These are phyloP conservation scores for Saccharomycopsis malanga DNA, from an alignment of 805 yeast species.

Conservation along the genomic window DNA sequence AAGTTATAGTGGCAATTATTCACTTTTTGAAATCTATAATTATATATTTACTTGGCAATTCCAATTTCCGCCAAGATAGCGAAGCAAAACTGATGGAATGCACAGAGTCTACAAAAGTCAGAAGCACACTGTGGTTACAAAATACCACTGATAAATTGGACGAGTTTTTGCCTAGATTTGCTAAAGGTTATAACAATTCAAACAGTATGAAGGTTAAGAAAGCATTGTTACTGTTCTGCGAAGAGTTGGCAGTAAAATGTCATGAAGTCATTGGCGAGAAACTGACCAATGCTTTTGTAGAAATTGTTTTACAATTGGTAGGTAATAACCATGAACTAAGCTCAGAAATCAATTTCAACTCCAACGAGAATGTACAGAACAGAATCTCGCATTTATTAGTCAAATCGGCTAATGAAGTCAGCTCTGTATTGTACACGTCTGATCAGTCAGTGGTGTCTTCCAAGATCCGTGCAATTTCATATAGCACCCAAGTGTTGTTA, in stretches of 20 bases:
- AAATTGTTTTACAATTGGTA: neutral
- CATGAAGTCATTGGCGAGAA: neutral
- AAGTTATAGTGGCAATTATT: constrained; percentile 1
- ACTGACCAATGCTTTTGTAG: neutral
- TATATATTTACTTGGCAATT: constrained; percentile 1
- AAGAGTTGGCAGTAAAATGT: constrained; percentile 1
- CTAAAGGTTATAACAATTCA: neutral
- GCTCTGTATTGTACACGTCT: constrained; percentile 7
- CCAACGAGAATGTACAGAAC: neutral
- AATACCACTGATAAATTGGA: constrained; percentile 4
- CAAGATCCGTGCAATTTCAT: constrained; percentile 5
- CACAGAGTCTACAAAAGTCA: neutral
- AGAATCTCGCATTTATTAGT: neutral
- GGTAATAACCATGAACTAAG: neutral
- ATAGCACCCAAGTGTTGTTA: neutral
- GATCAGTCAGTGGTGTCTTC: constrained; percentile 5
- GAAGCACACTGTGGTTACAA: constrained; percentile 1
- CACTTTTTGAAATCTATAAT: neutral
- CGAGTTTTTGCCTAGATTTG: neutral
- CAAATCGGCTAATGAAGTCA: neutral
- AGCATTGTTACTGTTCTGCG: constrained; percentile 3
- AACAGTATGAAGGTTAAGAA: neutral
- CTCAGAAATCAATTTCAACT: neutral
- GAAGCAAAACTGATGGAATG: neutral
- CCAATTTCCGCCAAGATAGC: neutral